Evolutionary conservation across 2,329 filamentous ascomycete species (phyloP), one percentile per base, ranked within the genome.

Genomic region (Scleromitrula shiraiana): DNA sequence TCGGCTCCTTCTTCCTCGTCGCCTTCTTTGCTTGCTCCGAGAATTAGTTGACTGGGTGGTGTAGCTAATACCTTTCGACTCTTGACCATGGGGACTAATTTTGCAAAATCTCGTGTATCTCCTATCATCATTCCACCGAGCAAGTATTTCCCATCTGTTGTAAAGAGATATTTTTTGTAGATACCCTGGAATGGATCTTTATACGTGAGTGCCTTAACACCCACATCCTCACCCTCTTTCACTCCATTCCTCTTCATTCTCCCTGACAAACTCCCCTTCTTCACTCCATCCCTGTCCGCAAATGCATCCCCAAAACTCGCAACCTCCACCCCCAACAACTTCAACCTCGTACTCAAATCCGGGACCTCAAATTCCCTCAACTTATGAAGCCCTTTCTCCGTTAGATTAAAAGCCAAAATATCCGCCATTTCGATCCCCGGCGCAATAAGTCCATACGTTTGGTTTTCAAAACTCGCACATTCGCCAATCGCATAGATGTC

Each of bases 101-200:
- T 95, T 68, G 94, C 78, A 61, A 95, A 95, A 68, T 95, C 89
- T 53, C 78, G 84, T 0, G 88, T 94, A 60, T 95, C 89, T 32
- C 89, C 90, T 52, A 95, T 93, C 88, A 95, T 95, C 88, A 95
- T 95, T 4, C 89, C 90, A n/a, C 89, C 89, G 0, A 95, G 77
- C 1, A 95, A 71, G 59, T 91, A 91, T 64, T 94, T 94, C 22
- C 89, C 89, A 62, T 95, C 90, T 61, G 82, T 71, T 0, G 89
- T 94, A 61, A 95, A 95, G 9, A 95, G 70, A 65, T 93, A 95
- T 63, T 95, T 95, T 66, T 95, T 95, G 70, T 95, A 95, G 1
- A 95, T 80, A 40, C 88, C 82, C 48, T 82, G 77, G 62, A 95
- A 95, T 0, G 89, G 89, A 60, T 95, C 89, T 53, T 84, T 88